Evolutionary conservation across 148 eudicot species (phyloP), one percentile per base, ranked within the genome.

Genomic region (Arctostaphylos glauca): DNA sequence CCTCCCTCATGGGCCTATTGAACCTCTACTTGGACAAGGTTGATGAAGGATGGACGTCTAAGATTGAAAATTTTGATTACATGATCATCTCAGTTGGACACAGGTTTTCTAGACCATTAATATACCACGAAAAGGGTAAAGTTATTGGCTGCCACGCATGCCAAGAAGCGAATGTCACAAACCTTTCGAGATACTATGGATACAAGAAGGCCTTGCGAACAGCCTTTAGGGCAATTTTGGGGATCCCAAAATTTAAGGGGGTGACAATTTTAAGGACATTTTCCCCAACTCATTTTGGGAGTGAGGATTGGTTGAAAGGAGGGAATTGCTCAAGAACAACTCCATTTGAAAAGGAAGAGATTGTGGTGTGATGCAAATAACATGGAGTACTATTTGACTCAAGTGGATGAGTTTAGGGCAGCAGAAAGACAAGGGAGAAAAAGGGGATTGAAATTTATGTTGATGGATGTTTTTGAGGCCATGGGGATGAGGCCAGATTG

Each of bases 401-500:
- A 93, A 66, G 43, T 92, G 79, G 91, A 90, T 59, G 94, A 86
- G 77, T 86, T 93, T 14, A 81, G 83, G 77, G 79, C 59, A 43
- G 97, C 92, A 9, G 84, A 87, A 64, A 84, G 78, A 52, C 82
- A 78, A 76, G 92, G 85, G 84, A 81, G 70, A 25, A 31, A 76
- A 41, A 90, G 86, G 54, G 90, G 90, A 58, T 44, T 84, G 68
- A 85, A 31, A 68, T 87, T 85, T 55, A 75, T 85, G 81, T 80
- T 83, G 67, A 38, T 90, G 15, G 94, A 91, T 76, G 81, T 87
- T 83, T 88, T 89, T 13, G 80, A 76, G 8, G 89, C 84, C 3
- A 90, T 88, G 91, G 58, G 78, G 23, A 47, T 93, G 91, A 90
- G 94, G 77, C 86, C 76, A 21, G 96, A 94, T 68, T 89, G 91